These are phyloP conservation scores for Phytophthora sojae DNA, from an alignment of 352 stramenopile species.

Conservation along the genomic window DNA sequence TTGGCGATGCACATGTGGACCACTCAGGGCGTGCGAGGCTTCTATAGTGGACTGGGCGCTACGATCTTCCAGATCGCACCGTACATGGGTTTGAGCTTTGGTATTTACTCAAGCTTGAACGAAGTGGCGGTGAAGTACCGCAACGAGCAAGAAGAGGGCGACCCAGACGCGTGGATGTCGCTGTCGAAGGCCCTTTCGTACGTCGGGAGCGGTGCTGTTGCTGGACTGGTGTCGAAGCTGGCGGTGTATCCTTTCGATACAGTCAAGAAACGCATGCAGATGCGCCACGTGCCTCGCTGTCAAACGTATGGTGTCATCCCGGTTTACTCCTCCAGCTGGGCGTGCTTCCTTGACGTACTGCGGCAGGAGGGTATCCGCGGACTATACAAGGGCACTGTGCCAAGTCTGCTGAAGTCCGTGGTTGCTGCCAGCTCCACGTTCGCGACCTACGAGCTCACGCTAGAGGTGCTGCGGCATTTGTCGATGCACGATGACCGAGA, in stretches of 20 bases:
- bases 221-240: constrained; percentile 92
- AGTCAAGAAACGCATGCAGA: constrained; percentile 96
- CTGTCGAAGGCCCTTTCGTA: constrained; percentile 58
- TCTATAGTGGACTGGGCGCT: constrained; percentile 91
- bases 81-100: constrained; percentile 97
- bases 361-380: constrained; percentile 66
- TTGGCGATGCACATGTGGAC: constrained; percentile 80
- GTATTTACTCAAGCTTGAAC: constrained; percentile 88
- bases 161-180: constrained; percentile 18
- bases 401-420: constrained; percentile 84
- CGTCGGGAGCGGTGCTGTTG: constrained; percentile 84
- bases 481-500: constrained; percentile 17
- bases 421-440: constrained; percentile 84
- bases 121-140: constrained; percentile 33
- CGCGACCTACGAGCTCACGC: constrained; percentile 74
- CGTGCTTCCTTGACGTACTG: constrained; percentile 70
- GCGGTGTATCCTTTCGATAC: constrained; percentile 96
- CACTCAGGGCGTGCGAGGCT: constrained; percentile 77
- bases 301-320: constrained; percentile 73
- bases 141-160: constrained; percentile 13
- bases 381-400: constrained; percentile 82
- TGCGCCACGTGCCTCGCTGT: constrained; percentile 75
- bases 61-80: constrained; percentile 94
- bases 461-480: constrained; percentile 48
- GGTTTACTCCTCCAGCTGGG: constrained; percentile 67